Base-by-base conservation (phyloP, 1,284 basidiomycete species). In the Thelephora terrestris region DNA sequence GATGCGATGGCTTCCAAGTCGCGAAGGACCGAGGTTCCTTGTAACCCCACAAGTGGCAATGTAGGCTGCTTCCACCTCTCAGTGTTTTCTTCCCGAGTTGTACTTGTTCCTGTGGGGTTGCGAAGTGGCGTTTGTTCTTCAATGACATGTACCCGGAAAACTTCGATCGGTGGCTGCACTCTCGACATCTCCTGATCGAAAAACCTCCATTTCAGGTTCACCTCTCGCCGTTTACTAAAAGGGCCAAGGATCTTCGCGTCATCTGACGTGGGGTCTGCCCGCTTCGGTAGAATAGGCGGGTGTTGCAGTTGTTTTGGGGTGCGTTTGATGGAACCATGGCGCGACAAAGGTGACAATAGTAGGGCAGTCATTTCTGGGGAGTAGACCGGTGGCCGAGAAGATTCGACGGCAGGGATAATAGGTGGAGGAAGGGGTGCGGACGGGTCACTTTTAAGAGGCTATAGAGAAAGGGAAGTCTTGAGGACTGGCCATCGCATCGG, bases 171-270 rank as follows among this genome's bases (percentile, higher is more conserved):
- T 23, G 80, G 77, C 14, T 64, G 57, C 7, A 82, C 60, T 56
- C 78, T 81, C 55, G 69, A 73, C 53, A 67, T 67, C 57, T 86
- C 76, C 4, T 53, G 51, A 10, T 61, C 67, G 62, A 79, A 88
- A 58, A 71, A 85, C 17, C 79, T 73, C 76, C 80, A 75, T n/a
- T 76, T 76, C 46, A 80, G 71, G 60, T 91, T 90, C 37, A 78
- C 71, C 58, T 85, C 75, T 36, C 85, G 75, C 32, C 85, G 76
- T 59, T 76, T 83, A 63, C 79, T 83, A 37, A 87, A 65, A 16
- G 72, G 74, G 2, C 85, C 86, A 29, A 84, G 65, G 1, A 82
- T 57, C 16, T 64, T 61, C 1, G 79, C 78, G 49, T 84, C 79
- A 53, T 76, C 71, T 4, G 82, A 81, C 2, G 61, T 52, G 6